Evolutionary conservation across 805 yeast species (phyloP), one percentile per base, ranked within the genome.

Genomic region (Candida wancherniae): DNA sequence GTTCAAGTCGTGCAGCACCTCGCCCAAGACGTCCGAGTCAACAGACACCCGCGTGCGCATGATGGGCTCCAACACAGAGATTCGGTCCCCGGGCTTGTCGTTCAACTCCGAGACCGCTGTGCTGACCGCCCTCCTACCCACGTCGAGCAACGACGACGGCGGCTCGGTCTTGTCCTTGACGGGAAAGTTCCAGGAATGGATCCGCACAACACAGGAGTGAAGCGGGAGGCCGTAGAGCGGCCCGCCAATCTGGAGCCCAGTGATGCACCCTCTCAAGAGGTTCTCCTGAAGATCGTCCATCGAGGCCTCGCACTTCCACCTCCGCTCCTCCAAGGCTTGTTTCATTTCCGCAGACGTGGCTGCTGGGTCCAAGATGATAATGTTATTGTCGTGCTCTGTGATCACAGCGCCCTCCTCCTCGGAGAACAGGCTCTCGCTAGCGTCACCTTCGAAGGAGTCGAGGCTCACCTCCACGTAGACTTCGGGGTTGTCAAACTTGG

Each of bases 1-100:
- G 24, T 85, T 78, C 31, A 92, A 59, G 51, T 92, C 98, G 45
- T 85, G 94, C 22, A 85, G 71, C 1, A 92, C 92, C 20, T 68
- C 69, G 13, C 97, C 97, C 43, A 90, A 57, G 36, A 81, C 84
- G 34, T 73, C 80, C 18, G 86, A 81, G 32, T 70, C 69, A 2
- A 80, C 80, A 30, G 68, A 72, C 1, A 92, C 77, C 6, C 66
- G 66, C 4, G 87, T 79, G 20, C 71, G 67, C 97, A 92, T 90
- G 17, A 83, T 67, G 0, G 98, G 98, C 57, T 92, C 97, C 55
- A 90, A 63, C 1, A 88, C 55, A 1, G 79, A 69, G 50, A 73
- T 75, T 2, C 55, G 43, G 0, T 39, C 35, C 4, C 27, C 29
- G 9, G 38, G 21, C 4, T 32, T 35, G 3, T 51, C 56, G 18